phyloP scores from a whole-genome alignment of 2,329 filamentous ascomycete species.

The Microdochium paspali region DNA sequence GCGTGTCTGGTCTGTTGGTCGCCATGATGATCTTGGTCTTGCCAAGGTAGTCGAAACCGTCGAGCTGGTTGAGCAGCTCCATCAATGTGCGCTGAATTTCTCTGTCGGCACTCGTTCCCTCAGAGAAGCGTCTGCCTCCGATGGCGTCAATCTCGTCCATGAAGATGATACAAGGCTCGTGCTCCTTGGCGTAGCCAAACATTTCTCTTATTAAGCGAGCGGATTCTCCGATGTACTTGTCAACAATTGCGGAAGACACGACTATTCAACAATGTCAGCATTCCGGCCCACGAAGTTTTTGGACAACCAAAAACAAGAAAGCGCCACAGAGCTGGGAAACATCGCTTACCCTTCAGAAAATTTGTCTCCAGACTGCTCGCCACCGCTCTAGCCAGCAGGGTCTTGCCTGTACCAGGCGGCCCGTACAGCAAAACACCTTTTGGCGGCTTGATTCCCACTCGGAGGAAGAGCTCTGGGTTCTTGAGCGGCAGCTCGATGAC shows the following conservation, averaged over 20 bases:
- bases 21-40: slow-evolving; percentile 99
- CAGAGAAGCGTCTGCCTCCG: slow-evolving; percentile 89
- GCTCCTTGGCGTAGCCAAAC: slow-evolving; percentile 99
- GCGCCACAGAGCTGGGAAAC: not conserved
- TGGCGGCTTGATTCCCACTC: slow-evolving; percentile 97
- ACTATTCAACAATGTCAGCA: slow-evolving; percentile 44
- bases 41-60: slow-evolving; percentile 97
- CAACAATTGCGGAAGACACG: slow-evolving; percentile 96
- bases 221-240: slow-evolving; percentile 99
- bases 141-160: slow-evolving; percentile 99
- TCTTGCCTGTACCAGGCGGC: slow-evolving; percentile 95
- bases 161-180: slow-evolving; percentile 99
- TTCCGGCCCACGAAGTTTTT: no score
- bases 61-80: slow-evolving; percentile 96
- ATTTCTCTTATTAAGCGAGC: slow-evolving; percentile 96
- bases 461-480: slow-evolving; percentile 93
- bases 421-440: slow-evolving; percentile 96
- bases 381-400: slow-evolving; percentile 84
- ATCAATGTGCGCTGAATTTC: slow-evolving; percentile 98
- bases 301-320: slow-evolving; percentile 2
- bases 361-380: slow-evolving; percentile 96
- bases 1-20: slow-evolving; percentile 91
- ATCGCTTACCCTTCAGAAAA: slow-evolving; percentile 76
- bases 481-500: slow-evolving; percentile 97
- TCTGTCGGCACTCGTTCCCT: slow-evolving; percentile 93